Evolutionary conservation across 371 early-diverging fungal species (phyloP).

Genomic region (Mucor racemosus): DNA sequence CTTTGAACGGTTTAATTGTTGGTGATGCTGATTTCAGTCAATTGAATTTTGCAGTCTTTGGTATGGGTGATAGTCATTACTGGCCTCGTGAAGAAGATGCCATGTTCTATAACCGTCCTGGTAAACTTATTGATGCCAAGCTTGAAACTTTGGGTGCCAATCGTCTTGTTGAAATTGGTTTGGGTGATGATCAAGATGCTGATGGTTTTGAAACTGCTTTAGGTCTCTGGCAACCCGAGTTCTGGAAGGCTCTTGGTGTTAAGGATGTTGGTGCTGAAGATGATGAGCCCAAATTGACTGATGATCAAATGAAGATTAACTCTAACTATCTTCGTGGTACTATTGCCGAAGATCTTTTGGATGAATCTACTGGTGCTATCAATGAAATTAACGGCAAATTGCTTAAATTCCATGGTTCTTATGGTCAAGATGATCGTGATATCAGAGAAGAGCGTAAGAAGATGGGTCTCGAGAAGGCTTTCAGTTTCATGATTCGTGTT

Average conservation of each 20-base stretch:
- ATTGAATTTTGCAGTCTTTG: constrained; percentile 81
- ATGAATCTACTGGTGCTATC: constrained; percentile 86
- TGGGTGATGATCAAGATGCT: constrained; percentile 93
- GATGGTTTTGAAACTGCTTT: constrained; percentile 89
- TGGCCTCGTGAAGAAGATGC: constrained; percentile 93
- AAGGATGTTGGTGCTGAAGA: constrained; percentile 64
- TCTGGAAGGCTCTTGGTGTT: constrained; percentile 86
- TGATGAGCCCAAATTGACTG: constrained; percentile 75
- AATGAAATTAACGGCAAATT: constrained; percentile 88
- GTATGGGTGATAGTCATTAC: constrained; percentile 93
- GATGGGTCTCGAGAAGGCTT: constrained; percentile 89
- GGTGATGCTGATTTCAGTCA: constrained; percentile 73
- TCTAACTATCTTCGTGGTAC: constrained; percentile 92
- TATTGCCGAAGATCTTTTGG: constrained; percentile 82
- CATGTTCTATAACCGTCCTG: constrained; percentile 89
- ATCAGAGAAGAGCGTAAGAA: constrained; percentile 84
- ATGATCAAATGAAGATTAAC: constrained; percentile 89
- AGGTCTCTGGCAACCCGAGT: constrained; percentile 75
- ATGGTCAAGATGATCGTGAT: constrained; percentile 96
- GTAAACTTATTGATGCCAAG: constrained; percentile 82
- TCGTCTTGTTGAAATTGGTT: constrained; percentile 66
- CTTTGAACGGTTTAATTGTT: constrained; percentile 53
- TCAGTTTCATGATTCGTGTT: constrained; percentile 94
- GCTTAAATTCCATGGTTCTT: constrained; percentile 95
- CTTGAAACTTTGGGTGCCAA: constrained; percentile 77